A percentile compares a stretch with the other conserved stretches of the same genome.
phyloP scores from a whole-genome alignment of 1,284 basidiomycete genomes.

The Anthracocystis panici-leucophaei region DNA sequence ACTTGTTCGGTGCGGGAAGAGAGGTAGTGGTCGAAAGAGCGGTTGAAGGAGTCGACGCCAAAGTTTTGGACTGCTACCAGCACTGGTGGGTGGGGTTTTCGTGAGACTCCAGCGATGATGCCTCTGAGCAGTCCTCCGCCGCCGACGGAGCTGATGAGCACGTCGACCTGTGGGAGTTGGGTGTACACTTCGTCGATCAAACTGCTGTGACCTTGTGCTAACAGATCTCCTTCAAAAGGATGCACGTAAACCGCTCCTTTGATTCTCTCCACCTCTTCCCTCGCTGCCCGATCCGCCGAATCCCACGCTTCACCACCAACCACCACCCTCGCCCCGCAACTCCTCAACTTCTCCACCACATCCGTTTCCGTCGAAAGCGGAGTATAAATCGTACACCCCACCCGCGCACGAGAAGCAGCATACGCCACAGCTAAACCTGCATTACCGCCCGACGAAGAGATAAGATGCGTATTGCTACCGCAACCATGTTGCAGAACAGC shows the following conservation, averaged over 20 bases:
- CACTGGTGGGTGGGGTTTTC: conserved; percentile 3
- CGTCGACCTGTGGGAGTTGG: conserved; percentile 18
- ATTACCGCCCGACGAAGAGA: conserved; percentile 67
- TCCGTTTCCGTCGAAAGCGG: conserved; percentile 45
- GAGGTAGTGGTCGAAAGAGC: conserved; percentile 25
- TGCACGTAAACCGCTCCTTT: conserved; percentile 55
- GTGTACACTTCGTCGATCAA: conserved; percentile 44
- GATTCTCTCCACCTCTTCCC: conserved; percentile 20
- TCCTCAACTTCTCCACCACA: conserved; percentile 46
- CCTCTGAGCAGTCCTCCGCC: conserved; percentile 38
- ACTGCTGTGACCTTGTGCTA: conserved; percentile 59
- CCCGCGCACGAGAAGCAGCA: conserved; percentile 50
- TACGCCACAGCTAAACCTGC: conserved; percentile 65
- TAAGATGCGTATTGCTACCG: conserved; percentile 39
- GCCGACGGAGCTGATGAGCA: conserved; percentile 31
- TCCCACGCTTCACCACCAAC: conserved; percentile 41
- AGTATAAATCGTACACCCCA: conserved; percentile 63
- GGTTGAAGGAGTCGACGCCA: conserved; percentile 54
- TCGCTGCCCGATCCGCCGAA: conserved; percentile 40
- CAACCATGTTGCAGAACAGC: conserved; percentile 11
- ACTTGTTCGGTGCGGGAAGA: not conserved
- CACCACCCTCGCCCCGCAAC: conserved; percentile 50
- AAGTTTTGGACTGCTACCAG: conserved; percentile 55
- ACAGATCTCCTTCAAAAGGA: conserved; percentile 63
- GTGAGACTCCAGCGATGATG: conserved; percentile 23